Base-by-base conservation (phyloP, 2,329 filamentous ascomycete genomes). In the Blastomyces percursus region DNA sequence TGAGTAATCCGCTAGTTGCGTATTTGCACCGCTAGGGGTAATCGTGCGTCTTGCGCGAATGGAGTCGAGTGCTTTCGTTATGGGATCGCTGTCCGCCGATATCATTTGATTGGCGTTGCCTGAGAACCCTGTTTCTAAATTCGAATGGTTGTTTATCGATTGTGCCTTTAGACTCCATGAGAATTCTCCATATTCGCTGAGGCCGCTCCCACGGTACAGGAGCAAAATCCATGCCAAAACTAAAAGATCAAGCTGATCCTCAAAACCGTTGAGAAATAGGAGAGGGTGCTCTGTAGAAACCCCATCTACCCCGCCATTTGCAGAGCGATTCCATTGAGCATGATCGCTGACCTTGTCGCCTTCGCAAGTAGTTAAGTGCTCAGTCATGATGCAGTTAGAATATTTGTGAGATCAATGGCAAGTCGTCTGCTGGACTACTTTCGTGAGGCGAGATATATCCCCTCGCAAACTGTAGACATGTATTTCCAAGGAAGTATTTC, bases 181-280 rank as follows among this genome's bases (percentile, higher is more conserved):
- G 44, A 65, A 63, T 27, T 60, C 38, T 32, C 59, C 64, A 21
- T 61, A 56, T 27, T 66, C 64, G n/a, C 55, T 62, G 50, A 55
- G 55, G n/a, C 63, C 60, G 42, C 50, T 63, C 21, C 61, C 64
- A 14, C 64, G 64, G 52, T 62, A 64, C 27, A 64, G 27, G 40
- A 66, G 40, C 1, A 66, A 56, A 55, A 58, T 42, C 64, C 64
- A 66, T 48, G 61, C 62, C 14, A 63, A n/a, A 30, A 66, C 50
- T 12, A 66, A 7, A 3, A 60, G 21, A 30, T 65, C 63, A 42
- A 58, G 12, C 50, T 63, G 52, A 48, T 65, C 48, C n/a, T 59
- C 61, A 24, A 54, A 6, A 5, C 35, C 50, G 12, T 50, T 51
- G 11, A 19, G 56, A 21, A 44, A 32, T 42, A 62, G 32, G 6